Conservation (phyloP, 2,329 filamentous ascomycete species). For the Ceratocystis huliohia region DNA sequence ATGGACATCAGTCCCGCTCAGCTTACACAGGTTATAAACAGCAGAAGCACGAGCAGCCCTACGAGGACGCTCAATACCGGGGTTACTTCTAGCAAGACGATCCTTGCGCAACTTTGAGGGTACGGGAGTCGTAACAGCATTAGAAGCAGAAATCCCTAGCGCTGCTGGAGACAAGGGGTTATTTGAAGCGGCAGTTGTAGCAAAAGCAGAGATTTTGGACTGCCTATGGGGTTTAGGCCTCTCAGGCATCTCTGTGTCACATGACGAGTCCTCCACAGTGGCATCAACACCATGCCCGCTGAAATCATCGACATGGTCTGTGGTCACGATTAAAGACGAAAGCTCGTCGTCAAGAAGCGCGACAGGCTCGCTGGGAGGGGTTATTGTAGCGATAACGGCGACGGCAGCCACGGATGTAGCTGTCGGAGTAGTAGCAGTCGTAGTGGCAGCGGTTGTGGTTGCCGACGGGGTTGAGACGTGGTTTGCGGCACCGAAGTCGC, state of each 20-base stretch:
- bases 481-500: neutral
- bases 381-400: constrained; percentile 10
- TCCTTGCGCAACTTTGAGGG: constrained; percentile 22
- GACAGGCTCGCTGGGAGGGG: constrained; percentile 17
- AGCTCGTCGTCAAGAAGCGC: constrained; percentile 15
- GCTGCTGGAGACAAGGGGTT: too few species aligned
- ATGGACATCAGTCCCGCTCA: constrained; percentile 50
- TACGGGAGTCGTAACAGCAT: constrained; percentile 14
- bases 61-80: constrained; percentile 23
- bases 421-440: neutral
- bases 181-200: neutral
- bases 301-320: constrained; percentile 30
- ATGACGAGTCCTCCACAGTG: constrained; percentile 33
- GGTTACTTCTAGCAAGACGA: neutral
- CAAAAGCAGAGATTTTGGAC: neutral
- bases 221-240: neutral
- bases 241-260: constrained; percentile 2
- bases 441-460: neutral
- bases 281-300: constrained; percentile 38
- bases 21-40: constrained; percentile 50
- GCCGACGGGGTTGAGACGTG: neutral
- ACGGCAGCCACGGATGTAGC: neutral
- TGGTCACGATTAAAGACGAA: constrained; percentile 32
- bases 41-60: constrained; percentile 18
- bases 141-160: neutral